These are phyloP conservation scores for Debaryomycetaceae sp. DNA, from an alignment of 1,139 yeast species.

Conservation along the genomic window DNA sequence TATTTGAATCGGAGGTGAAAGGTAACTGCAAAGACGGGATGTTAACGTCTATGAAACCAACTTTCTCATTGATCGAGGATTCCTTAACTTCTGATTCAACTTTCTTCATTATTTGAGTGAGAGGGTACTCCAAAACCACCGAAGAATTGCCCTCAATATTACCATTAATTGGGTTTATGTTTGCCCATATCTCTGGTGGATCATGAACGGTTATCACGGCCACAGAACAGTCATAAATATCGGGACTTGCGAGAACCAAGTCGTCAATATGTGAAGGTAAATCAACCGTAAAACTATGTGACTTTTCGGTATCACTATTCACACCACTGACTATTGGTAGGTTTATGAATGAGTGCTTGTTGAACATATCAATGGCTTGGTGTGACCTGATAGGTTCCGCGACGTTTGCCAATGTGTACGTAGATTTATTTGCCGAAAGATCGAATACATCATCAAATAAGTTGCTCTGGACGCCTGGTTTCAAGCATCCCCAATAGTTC, in stretches of 20 bases:
- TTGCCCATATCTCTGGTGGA: conserved; percentile 93
- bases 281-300: conserved; percentile 38
- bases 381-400: conserved; percentile 72
- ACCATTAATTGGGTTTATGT: conserved; percentile 77
- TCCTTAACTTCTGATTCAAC: conserved; percentile 25
- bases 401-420: conserved; percentile 44
- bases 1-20: conserved; percentile 15
- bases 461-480: conserved; percentile 55
- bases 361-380: conserved; percentile 59
- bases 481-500: conserved; percentile 82
- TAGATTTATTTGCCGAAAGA: conserved; percentile 18
- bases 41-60: conserved; percentile 81
- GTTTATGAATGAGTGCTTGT: conserved; percentile 56
- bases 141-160: conserved; percentile 70
- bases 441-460: conserved; percentile 43
- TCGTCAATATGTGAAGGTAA: conserved; percentile 56
- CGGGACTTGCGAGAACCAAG: conserved; percentile 73
- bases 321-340: conserved; percentile 55
- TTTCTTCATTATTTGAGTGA: conserved; percentile 34
- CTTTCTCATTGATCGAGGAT: conserved; percentile 38
- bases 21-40: conserved; percentile 54
- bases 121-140: conserved; percentile 52
- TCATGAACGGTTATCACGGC: conserved; percentile 78
- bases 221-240: conserved; percentile 60
- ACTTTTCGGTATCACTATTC: conserved; percentile 19